Conservation (phyloP, 108 stramenopile genomes). For the Pinguiococcus pyrenoidosus region DNA sequence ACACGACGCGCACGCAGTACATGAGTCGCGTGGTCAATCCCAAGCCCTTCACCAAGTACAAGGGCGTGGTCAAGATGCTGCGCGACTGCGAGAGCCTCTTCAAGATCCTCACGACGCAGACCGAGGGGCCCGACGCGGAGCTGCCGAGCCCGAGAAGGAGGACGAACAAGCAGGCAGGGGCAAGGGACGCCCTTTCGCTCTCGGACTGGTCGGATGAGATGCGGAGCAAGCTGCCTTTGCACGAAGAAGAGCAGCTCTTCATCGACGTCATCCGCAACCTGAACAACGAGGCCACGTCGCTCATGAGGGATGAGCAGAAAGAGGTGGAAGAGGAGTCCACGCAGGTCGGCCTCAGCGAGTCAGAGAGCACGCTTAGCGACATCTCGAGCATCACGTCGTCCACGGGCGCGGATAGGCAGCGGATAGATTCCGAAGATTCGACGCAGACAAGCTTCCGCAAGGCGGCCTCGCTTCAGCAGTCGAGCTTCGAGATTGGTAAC, state of each 20-base stretch:
- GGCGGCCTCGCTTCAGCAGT: too few species aligned
- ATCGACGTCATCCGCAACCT: conserved; percentile 20
- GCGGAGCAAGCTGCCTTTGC: conserved; percentile 2
- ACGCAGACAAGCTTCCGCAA: too few species aligned
- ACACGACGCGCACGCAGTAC: neutral
- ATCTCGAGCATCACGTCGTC: too few species aligned
- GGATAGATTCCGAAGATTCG: too few species aligned
- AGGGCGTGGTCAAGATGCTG: conserved; percentile 7
- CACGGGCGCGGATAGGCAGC: too few species aligned
- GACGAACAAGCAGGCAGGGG: neutral
- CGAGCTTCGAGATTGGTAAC: too few species aligned
- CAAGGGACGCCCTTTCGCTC: neutral
- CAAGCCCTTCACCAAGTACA: conserved; percentile 10
- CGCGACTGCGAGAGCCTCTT: conserved; percentile 2
- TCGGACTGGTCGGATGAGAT: neutral
- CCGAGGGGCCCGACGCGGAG: neutral
- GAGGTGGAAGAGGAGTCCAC: too few species aligned
- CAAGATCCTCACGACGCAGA: conserved; percentile 1
- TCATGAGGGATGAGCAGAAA: too few species aligned
- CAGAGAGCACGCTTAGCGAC: too few species aligned
- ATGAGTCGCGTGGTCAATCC: conserved; percentile 14
- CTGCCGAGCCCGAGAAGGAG: too few species aligned
- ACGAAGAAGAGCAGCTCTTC: conserved; percentile 23
- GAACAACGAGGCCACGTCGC: conserved; percentile 16
- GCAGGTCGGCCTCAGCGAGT: too few species aligned